Evolutionary conservation across 352 stramenopile genomes (phyloP), one percentile per base, ranked within the genome.

Genomic region (Peronospora farinosa): DNA sequence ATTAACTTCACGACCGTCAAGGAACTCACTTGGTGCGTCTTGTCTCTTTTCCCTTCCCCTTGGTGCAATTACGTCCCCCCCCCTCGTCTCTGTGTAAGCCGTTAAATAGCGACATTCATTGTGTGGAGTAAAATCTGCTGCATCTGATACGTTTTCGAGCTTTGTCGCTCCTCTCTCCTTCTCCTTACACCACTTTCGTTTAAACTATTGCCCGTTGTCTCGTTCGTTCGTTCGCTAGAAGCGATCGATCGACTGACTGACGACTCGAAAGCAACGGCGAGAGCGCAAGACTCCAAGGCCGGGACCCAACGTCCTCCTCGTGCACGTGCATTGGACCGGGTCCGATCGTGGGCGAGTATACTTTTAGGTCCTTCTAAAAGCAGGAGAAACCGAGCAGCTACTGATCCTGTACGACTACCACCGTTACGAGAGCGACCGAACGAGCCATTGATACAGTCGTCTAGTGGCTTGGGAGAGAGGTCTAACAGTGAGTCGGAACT

Each of bases 301-400:
- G 28, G 32, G 32, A 62, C 47, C 45, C 54, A 62, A 51, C 56
- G 54, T 45, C 59, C 48, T 30, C 44, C 54, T 36, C 54, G 59
- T 43, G 38, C 54, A 23, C 54, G 60, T 47, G 53, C 51, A 50
- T 42, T 69, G 51, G 40, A 63, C 51, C 57, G 61, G n/a, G 60
- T 69, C 30, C 57, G 52, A 50, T 59, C 51, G 16, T 69, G 61
- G 61, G 61, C 61, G 40, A 44, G 61, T 27, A 51, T 23, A 54
- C 44, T 69, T 9, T 25, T 69, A 3, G 51, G 43, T 39, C 19
- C 33, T 38, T 46, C 58, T 5, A 54, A 16, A 48, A 37, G 38
- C 47, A 39, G 23, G 9, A 35, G 57, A 54, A 35, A 46, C 19
- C 51, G 61, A 52, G 51, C 61, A 47, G 50, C 46, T 3, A 69